These are phyloP conservation scores for Luvunga scandens DNA, from an alignment of 345 rosid genomes.

Conservation along the genomic window DNA sequence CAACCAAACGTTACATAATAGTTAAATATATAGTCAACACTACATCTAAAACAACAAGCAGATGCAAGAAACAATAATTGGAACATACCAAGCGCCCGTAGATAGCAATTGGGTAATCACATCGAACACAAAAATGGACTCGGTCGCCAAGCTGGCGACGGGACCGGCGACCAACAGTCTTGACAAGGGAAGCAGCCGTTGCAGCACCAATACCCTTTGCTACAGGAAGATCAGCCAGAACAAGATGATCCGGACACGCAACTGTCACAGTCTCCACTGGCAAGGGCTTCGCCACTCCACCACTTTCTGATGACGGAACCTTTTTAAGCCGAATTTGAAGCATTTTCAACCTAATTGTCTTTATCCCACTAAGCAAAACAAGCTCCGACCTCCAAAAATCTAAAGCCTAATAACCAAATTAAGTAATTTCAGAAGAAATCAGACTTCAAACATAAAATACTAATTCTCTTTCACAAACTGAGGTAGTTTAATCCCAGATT, in stretches of 20 bases:
- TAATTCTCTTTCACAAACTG: too few relatives aligned
- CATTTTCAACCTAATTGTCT: slow-evolving; percentile 33
- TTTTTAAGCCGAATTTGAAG: slow-evolving; percentile 80
- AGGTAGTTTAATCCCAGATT: not conserved
- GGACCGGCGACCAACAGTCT: slow-evolving; percentile 78
- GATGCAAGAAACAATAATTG: not conserved
- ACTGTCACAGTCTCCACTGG: slow-evolving; percentile 81
- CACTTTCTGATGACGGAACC: slow-evolving; percentile 52
- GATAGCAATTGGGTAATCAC: slow-evolving; percentile 93
- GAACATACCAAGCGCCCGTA: slow-evolving; percentile 81
- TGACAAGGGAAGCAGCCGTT: slow-evolving; percentile 56
- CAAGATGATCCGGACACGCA: slow-evolving; percentile 93
- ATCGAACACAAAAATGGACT: slow-evolving; percentile 93
- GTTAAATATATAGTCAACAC: slow-evolving; percentile 4
- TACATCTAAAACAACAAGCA: not conserved
- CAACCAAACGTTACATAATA: not conserved
- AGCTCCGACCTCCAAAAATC: slow-evolving; percentile 1
- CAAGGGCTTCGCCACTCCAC: slow-evolving; percentile 49
- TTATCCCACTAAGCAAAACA: not conserved
- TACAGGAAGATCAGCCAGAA: slow-evolving; percentile 97
- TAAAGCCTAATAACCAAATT: not conserved
- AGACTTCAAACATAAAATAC: not conserved
- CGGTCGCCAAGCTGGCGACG: slow-evolving; percentile 95
- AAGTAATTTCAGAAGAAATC: not conserved
- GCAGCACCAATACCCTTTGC: slow-evolving; percentile 91